These are phyloP conservation scores for Perkinsus marinus DNA, from an alignment of 169 alveolate species.

Conservation along the genomic window DNA sequence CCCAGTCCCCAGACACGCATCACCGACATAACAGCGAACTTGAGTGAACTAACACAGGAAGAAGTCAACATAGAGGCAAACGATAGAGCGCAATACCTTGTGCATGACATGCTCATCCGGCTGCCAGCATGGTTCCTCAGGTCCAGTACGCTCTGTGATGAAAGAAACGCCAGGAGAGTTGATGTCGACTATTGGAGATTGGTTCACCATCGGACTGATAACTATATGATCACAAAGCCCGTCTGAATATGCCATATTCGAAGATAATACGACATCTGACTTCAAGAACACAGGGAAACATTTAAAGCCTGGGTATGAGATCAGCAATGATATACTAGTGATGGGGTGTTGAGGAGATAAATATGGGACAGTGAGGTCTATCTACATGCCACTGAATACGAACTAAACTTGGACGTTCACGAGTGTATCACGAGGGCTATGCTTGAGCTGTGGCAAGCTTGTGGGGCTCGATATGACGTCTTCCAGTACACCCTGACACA, in stretches of 20 bases:
- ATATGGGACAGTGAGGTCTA: neutral
- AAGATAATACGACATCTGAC: neutral
- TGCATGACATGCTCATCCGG: neutral
- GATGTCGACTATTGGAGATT: neutral
- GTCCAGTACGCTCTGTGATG: neutral
- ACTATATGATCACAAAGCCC: neutral
- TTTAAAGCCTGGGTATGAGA: too few relatives aligned
- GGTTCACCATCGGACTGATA: neutral
- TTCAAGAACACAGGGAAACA: too few relatives aligned
- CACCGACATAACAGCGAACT: neutral
- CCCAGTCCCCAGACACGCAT: neutral
- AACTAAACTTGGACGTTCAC: neutral
- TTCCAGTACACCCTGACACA: too few relatives aligned
- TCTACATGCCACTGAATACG: neutral
- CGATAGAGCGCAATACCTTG: neutral
- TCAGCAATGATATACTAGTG: neutral
- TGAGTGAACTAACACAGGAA: neutral
- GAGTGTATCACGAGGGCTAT: neutral
- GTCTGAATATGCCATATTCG: neutral
- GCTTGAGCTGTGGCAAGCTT: too few relatives aligned
- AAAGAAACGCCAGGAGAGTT: neutral
- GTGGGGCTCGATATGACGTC: too few relatives aligned
- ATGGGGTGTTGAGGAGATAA: neutral
- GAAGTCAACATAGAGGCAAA: neutral
- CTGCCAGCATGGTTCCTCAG: neutral